phyloP scores from a whole-genome alignment of 148 eudicot genomes.

The Rhododendron williamsianum region DNA sequence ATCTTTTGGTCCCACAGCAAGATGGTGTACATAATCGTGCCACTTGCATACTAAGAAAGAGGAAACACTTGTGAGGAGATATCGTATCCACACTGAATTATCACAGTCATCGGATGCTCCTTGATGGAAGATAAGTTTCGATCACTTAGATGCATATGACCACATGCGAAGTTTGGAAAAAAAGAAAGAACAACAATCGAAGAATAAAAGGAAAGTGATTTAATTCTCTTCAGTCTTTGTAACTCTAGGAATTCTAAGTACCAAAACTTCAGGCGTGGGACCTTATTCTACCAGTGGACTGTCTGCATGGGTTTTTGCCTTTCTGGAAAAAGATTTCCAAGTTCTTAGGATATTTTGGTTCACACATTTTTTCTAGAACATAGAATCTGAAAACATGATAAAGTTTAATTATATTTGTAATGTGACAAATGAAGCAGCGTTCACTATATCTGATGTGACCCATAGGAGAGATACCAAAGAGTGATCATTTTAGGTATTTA shows the following conservation, averaged over 20 bases:
- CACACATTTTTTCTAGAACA: not conserved
- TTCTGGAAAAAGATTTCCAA: not conserved
- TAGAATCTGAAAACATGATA: not conserved
- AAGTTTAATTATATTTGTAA: not conserved
- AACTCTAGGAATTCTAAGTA: not conserved
- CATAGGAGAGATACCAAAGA: no score
- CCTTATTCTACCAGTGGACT: not conserved
- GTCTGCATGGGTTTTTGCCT: not conserved
- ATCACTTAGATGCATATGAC: not conserved
- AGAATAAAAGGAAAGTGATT: not conserved
- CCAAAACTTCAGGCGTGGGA: not conserved
- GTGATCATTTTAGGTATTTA: no score
- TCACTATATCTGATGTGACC: not conserved
- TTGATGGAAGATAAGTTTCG: not conserved
- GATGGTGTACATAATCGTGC: not conserved
- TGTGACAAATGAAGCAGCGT: no score
- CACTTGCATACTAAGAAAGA: not conserved
- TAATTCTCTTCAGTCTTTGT: no score
- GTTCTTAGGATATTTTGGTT: not conserved
- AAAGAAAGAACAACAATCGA: not conserved
- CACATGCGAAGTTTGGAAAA: not conserved
- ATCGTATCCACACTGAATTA: not conserved
- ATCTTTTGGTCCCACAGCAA: no score
- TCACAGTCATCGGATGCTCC: not conserved
- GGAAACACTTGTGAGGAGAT: not conserved